Conservation (phyloP, 352 stramenopile species). For the Globisporangium splendens region DNA sequence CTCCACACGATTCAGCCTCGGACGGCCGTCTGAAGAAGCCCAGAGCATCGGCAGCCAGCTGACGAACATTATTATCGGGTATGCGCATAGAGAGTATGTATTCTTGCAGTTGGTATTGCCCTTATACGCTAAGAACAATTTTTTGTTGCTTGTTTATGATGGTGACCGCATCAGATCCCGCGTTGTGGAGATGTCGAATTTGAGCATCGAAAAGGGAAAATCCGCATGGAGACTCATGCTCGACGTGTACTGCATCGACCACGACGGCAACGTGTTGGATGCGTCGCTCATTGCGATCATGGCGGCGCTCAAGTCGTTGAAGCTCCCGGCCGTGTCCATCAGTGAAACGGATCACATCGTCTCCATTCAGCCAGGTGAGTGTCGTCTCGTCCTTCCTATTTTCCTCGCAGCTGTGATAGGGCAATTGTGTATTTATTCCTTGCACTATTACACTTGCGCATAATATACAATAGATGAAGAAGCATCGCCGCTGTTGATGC, state of each 20-base stretch:
- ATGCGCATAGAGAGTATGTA: conserved; percentile 2
- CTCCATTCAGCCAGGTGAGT: conserved; percentile 60
- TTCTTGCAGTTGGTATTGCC: no score
- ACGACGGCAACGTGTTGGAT: conserved; percentile 81
- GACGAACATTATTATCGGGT: conserved; percentile 69
- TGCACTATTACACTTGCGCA: background rate
- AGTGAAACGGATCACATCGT: conserved; percentile 70
- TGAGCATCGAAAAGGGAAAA: conserved; percentile 71
- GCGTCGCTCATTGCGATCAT: conserved; percentile 68
- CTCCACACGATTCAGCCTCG: conserved; percentile 66
- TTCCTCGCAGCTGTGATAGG: background rate
- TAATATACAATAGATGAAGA: conserved; percentile 43
- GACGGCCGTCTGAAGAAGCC: conserved; percentile 69
- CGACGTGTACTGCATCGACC: conserved; percentile 78
- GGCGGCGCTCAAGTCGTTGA: conserved; percentile 58
- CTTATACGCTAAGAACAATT: no score
- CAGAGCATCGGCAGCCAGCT: conserved; percentile 79
- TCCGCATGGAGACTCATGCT: conserved; percentile 80
- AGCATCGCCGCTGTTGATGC: conserved; percentile 40
- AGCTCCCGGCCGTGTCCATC: conserved; percentile 57
- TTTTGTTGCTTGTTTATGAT: conserved; percentile 7
- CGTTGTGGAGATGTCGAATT: conserved; percentile 75
- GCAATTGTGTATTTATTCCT: background rate
- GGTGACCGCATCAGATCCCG: conserved; percentile 32
- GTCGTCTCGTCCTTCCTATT: background rate